phyloP scores from a whole-genome alignment of 148 eudicot species.

The Dianthus caryophyllus region DNA sequence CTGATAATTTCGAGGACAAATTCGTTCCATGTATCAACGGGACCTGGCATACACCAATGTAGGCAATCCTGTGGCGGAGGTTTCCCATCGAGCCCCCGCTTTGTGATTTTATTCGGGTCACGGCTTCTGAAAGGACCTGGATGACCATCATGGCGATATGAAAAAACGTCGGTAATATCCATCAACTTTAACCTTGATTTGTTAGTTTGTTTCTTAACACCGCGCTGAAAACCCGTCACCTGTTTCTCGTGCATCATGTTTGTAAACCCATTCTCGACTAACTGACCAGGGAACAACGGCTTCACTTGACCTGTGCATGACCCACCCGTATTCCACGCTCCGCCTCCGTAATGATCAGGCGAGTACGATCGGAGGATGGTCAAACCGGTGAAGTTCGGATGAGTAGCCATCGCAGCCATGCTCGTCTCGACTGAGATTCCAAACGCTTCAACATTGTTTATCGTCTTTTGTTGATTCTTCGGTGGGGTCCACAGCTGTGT shows the following conservation, averaged over 20 bases:
- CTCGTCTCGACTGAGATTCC: constrained; percentile 79
- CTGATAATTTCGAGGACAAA: constrained; percentile 68
- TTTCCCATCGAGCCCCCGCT: constrained; percentile 67
- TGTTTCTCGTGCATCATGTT: constrained; percentile 80
- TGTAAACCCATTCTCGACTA: constrained; percentile 69
- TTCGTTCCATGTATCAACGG: constrained; percentile 93
- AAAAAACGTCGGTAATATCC: constrained; percentile 77
- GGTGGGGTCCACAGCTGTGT: constrained; percentile 86
- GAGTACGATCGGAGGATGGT: constrained; percentile 76
- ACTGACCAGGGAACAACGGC: constrained; percentile 47
- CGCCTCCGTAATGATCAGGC: constrained; percentile 95
- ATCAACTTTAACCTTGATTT: constrained; percentile 53
- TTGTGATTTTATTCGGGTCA: constrained; percentile 66
- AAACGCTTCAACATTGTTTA: constrained; percentile 73
- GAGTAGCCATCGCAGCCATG: constrained; percentile 56
- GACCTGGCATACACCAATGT: constrained; percentile 99
- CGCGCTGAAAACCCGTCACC: constrained; percentile 53
- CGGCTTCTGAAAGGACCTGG: constrained; percentile 80
- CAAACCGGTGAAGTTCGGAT: constrained; percentile 64
- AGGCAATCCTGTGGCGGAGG: constrained; percentile 98
- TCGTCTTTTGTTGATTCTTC: constrained; percentile 30
- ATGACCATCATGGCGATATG: constrained; percentile 89
- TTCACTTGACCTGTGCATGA: constrained; percentile 83
- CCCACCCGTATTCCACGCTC: constrained; percentile 95
- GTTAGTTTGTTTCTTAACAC: constrained; percentile 47